Conservation (phyloP, 371 early-diverging fungal genomes). For the Mortierella sp. region DNA sequence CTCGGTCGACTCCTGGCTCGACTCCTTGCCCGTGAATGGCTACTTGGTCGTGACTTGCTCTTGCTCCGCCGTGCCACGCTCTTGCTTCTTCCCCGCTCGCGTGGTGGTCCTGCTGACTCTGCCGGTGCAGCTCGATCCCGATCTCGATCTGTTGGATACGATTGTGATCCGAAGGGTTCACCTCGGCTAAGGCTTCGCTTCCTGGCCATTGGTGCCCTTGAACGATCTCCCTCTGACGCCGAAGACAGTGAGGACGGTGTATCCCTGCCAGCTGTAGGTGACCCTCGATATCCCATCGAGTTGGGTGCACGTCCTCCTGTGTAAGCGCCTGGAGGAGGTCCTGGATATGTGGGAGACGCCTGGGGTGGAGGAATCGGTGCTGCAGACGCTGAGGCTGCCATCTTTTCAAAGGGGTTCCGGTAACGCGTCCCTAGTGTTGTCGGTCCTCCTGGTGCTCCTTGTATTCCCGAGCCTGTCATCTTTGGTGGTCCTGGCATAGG, state of each 20-base stretch:
- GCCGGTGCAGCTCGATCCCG: not conserved
- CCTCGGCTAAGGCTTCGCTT: slow-evolving; percentile 5
- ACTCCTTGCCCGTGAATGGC: not conserved
- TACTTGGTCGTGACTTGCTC: slow-evolving; percentile 1
- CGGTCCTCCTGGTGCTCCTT: not conserved
- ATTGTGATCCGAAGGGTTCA: not conserved
- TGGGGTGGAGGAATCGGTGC: not conserved
- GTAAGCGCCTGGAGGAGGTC: not conserved
- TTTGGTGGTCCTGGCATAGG: not conserved
- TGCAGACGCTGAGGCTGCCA: not conserved
- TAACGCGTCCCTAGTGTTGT: not conserved
- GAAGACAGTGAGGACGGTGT: not conserved
- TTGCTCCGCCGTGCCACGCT: slow-evolving; percentile 4
- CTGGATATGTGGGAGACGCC: not conserved
- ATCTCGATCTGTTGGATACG: not conserved
- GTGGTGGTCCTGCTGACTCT: not conserved
- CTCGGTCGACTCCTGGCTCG: slow-evolving; percentile 15
- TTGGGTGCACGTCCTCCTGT: not conserved
- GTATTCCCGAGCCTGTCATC: not conserved
- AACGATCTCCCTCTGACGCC: not conserved
- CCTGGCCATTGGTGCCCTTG: not conserved
- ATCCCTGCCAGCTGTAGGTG: not conserved
- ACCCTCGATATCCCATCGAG: not conserved
- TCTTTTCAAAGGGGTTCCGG: slow-evolving; percentile 7
- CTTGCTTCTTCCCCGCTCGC: slow-evolving; percentile 13